Conservation (phyloP, 176 grass and related monocot genomes). For the Dendrocalamus sinicus region DNA sequence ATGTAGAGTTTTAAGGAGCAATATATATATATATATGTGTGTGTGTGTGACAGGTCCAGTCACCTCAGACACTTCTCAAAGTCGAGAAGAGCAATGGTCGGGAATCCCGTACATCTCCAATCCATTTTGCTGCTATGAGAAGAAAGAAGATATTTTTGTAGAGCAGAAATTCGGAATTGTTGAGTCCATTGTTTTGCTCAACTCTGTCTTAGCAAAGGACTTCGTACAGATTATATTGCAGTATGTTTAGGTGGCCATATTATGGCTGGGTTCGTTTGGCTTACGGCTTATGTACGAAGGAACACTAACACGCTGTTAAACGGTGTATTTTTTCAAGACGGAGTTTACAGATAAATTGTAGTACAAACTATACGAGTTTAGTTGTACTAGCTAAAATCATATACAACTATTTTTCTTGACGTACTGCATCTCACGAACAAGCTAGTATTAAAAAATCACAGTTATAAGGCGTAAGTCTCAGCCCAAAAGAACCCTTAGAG, state of each 20-base stretch:
- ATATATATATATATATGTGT: background rate
- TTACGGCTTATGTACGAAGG: too few species aligned
- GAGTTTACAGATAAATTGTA: too few species aligned
- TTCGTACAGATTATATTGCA: background rate
- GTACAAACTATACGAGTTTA: too few species aligned
- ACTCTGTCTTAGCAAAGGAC: conserved; percentile 11
- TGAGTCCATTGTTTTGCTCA: conserved; percentile 31
- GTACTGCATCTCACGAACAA: too few species aligned
- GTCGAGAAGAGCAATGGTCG: conserved; percentile 23
- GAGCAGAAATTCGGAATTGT: conserved; percentile 32
- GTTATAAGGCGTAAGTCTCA: too few species aligned
- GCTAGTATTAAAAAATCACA: too few species aligned
- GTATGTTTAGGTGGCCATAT: conserved; percentile 23
- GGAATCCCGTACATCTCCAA: conserved; percentile 23
- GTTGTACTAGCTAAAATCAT: too few species aligned
- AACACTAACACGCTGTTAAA: too few species aligned
- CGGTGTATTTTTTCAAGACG: too few species aligned
- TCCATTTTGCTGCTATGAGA: conserved; percentile 11
- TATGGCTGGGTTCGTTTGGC: too few species aligned
- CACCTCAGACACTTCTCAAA: conserved; percentile 47
- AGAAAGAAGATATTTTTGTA: conserved; percentile 26
- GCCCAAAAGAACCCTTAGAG: too few species aligned
- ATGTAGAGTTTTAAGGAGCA: conserved; percentile 41
- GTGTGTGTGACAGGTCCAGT: conserved; percentile 3
- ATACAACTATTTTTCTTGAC: too few species aligned